These are phyloP conservation scores for Aspergillus sp. DNA, from an alignment of 2,329 filamentous ascomycete genomes.

Conservation along the genomic window DNA sequence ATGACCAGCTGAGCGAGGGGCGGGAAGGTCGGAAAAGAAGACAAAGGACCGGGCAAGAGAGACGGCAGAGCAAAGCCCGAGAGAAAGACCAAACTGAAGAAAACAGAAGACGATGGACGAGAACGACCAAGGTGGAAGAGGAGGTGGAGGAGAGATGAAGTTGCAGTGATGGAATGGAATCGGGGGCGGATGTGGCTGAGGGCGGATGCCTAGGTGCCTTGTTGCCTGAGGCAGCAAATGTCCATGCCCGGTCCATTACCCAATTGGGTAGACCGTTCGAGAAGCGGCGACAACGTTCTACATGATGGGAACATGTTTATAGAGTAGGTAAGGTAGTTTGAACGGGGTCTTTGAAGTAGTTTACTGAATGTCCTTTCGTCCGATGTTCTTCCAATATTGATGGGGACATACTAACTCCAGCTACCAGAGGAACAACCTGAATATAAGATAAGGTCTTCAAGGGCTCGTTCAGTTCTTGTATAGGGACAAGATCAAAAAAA, in stretches of 20 bases:
- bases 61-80: constrained; percentile 12
- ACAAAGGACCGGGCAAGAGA: constrained; percentile 11
- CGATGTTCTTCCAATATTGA: too few species aligned
- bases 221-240: neutral
- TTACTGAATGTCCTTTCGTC: too few species aligned
- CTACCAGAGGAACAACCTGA: neutral
- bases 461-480: too few species aligned
- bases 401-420: too few species aligned
- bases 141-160: constrained; percentile 13
- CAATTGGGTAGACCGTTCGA: too few species aligned
- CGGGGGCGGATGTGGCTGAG: neutral
- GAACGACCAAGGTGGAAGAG: constrained; percentile 6
- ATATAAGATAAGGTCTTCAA: too few species aligned
- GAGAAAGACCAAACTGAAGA: constrained; percentile 5
- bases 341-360: too few species aligned
- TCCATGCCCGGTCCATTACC: neutral
- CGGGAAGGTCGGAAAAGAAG: constrained; percentile 19
- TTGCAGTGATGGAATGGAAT: constrained; percentile 8
- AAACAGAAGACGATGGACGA: constrained; percentile 16
- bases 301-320: too few species aligned
- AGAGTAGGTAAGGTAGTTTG: too few species aligned
- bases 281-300: too few species aligned
- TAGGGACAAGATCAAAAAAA: neutral
- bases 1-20: constrained; percentile 42
- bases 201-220: neutral